These are phyloP conservation scores for Alternaria burnsii DNA, from an alignment of 2,329 filamentous ascomycete genomes.

Conservation along the genomic window DNA sequence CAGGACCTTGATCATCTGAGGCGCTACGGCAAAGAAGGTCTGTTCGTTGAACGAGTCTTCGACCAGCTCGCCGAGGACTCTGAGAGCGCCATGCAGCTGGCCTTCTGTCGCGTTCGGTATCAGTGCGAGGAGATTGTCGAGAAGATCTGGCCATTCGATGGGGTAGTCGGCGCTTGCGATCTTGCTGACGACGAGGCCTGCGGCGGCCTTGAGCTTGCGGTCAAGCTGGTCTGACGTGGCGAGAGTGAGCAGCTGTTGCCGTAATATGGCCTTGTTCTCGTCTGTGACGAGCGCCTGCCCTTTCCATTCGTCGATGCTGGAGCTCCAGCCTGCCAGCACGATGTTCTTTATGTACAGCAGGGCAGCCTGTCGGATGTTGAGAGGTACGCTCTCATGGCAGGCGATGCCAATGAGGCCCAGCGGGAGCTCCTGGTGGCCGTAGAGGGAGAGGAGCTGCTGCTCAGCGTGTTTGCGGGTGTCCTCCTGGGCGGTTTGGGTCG, in stretches of 20 bases:
- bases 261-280: slow-evolving; percentile 75
- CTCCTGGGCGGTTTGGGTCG: slow-evolving; percentile 81
- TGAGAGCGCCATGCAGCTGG: slow-evolving; percentile 88
- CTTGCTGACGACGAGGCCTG: slow-evolving; percentile 90
- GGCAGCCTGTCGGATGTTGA: slow-evolving; percentile 82
- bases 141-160: slow-evolving; percentile 89
- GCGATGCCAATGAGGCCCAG: slow-evolving; percentile 82
- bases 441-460: slow-evolving; percentile 77
- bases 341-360: slow-evolving; percentile 82
- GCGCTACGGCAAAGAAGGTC: slow-evolving; percentile 90
- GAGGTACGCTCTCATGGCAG: slow-evolving; percentile 74
- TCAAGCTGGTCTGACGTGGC: slow-evolving; percentile 77
- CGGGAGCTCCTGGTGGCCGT: slow-evolving; percentile 75
- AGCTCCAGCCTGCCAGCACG: slow-evolving; percentile 84
- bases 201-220: slow-evolving; percentile 86
- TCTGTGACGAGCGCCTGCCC: slow-evolving; percentile 75
- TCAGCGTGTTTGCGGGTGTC: slow-evolving; percentile 86
- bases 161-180: slow-evolving; percentile 94
- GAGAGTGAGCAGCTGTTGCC: slow-evolving; percentile 77
- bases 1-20: slow-evolving; percentile 83
- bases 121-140: slow-evolving; percentile 79
- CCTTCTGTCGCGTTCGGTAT: slow-evolving; percentile 78
- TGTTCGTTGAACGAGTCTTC: slow-evolving; percentile 93
- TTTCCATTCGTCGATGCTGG: slow-evolving; percentile 74
- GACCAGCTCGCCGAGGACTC: slow-evolving; percentile 87